Conservation (phyloP, 2,329 filamentous ascomycete genomes). For the Colletotrichum navitas region DNA sequence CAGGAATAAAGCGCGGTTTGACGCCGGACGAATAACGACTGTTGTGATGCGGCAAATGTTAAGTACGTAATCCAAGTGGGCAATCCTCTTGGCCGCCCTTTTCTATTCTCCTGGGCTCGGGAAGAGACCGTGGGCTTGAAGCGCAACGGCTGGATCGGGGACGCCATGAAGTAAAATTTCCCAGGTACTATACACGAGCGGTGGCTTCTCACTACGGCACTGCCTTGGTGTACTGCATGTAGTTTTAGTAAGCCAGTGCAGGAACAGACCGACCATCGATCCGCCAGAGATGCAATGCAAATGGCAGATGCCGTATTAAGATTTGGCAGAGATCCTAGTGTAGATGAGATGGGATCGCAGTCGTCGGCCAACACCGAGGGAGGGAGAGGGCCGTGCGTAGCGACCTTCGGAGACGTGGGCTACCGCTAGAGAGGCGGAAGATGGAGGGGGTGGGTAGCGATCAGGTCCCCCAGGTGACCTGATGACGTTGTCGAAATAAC, state of each 20-base stretch:
- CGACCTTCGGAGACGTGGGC: slow-evolving; percentile 9
- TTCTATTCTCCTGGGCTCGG: background rate
- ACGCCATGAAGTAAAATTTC: slow-evolving; percentile 2
- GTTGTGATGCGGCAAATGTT: slow-evolving; percentile 5
- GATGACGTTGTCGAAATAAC: slow-evolving; percentile 41
- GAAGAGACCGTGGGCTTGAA: slow-evolving; percentile 24
- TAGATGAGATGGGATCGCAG: slow-evolving; percentile 21
- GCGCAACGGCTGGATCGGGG: slow-evolving; percentile 13
- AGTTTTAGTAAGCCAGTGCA: slow-evolving; percentile 31
- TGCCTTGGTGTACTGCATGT: background rate
- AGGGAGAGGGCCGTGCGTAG: background rate
- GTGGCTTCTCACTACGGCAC: slow-evolving; percentile 5
- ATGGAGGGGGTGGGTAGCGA: slow-evolving; percentile 34
- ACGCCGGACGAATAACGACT: slow-evolving; percentile 16
- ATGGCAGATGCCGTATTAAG: background rate
- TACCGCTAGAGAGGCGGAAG: background rate
- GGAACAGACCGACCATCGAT: slow-evolving; percentile 29
- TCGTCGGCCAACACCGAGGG: slow-evolving; percentile 4
- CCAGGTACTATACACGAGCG: slow-evolving; percentile 13
- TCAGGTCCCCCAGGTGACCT: slow-evolving; percentile 42
- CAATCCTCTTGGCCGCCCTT: background rate
- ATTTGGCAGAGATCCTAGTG: background rate
- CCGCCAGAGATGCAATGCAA: slow-evolving; percentile 21
- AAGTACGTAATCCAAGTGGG: slow-evolving; percentile 15
- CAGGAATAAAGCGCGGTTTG: slow-evolving; percentile 22